Evolutionary conservation across 176 grass and related monocot genomes (phyloP), one percentile per base, ranked within the genome.

Genomic region (Stipa capillata): DNA sequence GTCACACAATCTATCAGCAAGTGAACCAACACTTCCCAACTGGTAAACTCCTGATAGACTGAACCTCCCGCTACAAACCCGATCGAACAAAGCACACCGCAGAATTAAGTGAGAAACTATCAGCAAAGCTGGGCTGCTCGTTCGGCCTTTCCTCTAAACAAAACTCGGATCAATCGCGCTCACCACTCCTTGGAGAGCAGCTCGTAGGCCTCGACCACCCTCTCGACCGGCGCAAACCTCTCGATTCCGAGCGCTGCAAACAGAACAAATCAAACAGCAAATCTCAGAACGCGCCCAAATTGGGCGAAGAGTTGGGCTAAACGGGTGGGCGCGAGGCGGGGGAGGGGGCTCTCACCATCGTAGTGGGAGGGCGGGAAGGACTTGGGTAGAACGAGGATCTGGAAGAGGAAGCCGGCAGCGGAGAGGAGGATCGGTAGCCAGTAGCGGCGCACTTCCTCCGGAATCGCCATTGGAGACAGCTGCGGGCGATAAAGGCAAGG

Each of bases 361-460:
- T 98, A 98, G 84, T 98, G 92, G 23, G 73, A 66, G 39, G 87
- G 69, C 27, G 92, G 90, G 65, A 80, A 94, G 59, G 86, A 88
- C 48, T 56, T 66, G 29, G 96, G 96, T 35, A 98, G 92, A 65
- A 98, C 83, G 52, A 93, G 57, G 74, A 94, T 77, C 58, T 94
- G 96, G 90, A 94, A 98, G 78, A 98, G 87, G 83, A 98, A 80
- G 27, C 96, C 96, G 43, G 80, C 74, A 39, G 73, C 84, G 81
- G 90, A 89, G 53, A 98, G 81, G 32, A 87, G 43, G 36, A 89
- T 37, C 36, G 96, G 92, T 41, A 98, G 48, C 88, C 87, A 94
- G 74, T 98, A 98, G 61, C 79, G 90, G 70, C 83, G 91, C 63
- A 85, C 60, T 61, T 53, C 43, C 59, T 65, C 61, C 28, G 89